Conservation (phyloP, 2,329 filamentous ascomycete genomes). For the Aulographum hederae region DNA sequence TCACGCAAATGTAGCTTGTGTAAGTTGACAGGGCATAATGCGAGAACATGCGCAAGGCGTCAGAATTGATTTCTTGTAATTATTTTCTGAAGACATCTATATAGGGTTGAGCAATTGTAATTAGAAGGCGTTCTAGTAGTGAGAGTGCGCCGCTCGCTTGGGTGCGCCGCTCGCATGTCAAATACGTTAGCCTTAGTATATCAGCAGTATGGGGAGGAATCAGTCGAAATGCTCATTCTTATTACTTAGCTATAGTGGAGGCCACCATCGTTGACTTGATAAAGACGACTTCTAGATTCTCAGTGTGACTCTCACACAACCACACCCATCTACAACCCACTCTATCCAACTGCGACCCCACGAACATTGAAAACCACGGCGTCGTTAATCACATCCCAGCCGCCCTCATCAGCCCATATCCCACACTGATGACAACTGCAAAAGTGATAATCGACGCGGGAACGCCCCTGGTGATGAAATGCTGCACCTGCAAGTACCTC, state of each 20-base stretch:
- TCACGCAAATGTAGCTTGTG: slow-evolving; percentile 1
- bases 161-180: neutral
- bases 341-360: too few relatives aligned
- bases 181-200: too few relatives aligned
- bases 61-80: neutral
- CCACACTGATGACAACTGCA: slow-evolving; percentile 66
- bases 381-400: slow-evolving; percentile 48
- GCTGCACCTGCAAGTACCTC: slow-evolving; percentile 76
- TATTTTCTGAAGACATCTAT: neutral
- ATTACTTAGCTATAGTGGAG: too few relatives aligned
- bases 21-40: neutral
- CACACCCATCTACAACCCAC: too few relatives aligned
- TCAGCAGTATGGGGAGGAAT: too few relatives aligned
- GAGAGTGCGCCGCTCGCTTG: neutral
- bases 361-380: too few relatives aligned
- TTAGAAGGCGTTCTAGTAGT: neutral
- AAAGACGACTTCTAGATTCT: too few relatives aligned
- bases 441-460: slow-evolving; percentile 72
- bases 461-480: slow-evolving; percentile 88
- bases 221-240: too few relatives aligned
- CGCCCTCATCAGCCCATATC: slow-evolving; percentile 76
- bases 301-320: too few relatives aligned
- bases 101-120: neutral
- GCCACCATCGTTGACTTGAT: too few relatives aligned
- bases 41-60: neutral